Base-by-base conservation (phyloP, 495 filamentous ascomycete genomes). In the Talaromyces nanjingensis region DNA sequence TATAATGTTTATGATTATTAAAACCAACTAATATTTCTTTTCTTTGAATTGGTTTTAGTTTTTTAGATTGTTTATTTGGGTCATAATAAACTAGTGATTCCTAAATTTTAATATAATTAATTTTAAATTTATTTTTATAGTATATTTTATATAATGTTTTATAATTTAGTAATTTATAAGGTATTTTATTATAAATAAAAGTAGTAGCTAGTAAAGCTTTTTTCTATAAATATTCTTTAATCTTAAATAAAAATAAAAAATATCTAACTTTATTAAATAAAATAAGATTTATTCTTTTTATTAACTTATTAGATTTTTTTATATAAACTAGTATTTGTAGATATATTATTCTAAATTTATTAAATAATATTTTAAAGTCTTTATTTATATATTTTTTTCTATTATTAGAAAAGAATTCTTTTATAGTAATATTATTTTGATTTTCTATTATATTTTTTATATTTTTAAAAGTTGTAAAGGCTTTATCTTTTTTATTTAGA, bases 391-490 rank as follows among this genome's bases (percentile, higher is more conserved):
- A 58, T 58, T 58, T 22, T 58, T 20, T 33, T 58, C 25, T n/a
- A 58, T 58, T 58, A 58, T 58, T 22, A 27, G 55, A 27, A 58
- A 58, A 58, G 55, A 58, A 58, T 58, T 58, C 55, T 58, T 58
- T 58, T 58, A 58, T 58, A 12, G 9, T 58, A 6, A 58, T 58
- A 58, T 58, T 58, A 22, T 58, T 58, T 29, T 58, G n/a, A 33
- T n/a, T n/a, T n/a, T n/a, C n/a, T n/a, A n/a, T n/a, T n/a, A n/a
- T n/a, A n/a, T n/a, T n/a, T n/a, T n/a, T 58, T 58, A 58, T 11
- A 11, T 58, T 58, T 20, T 58, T 22, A 58, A 58, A 58, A 58
- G 27, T 22, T 33, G 24, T n/a, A 11, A 58, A 27, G 9, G 55
- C 25, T 58, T 58, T n/a, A 58, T 58, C 20, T 55, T 58, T 58